Evolutionary conservation across 495 filamentous ascomycete genomes (phyloP), one percentile per base, ranked within the genome.

Genomic region (Trichoderma gamsii): DNA sequence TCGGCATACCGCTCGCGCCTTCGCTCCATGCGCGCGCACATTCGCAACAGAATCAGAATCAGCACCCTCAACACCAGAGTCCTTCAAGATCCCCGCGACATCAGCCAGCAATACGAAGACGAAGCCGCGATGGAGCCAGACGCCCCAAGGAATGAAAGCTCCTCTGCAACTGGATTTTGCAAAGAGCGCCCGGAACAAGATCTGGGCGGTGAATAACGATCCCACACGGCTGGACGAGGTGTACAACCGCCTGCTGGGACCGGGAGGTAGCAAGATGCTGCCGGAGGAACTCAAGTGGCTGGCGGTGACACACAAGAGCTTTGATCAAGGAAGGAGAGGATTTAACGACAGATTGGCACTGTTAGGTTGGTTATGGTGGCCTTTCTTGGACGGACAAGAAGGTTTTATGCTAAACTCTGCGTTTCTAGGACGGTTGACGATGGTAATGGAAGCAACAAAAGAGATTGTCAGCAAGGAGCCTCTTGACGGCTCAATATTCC

Each of bases 241-340:
- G 76, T 94, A 96, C 76, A 81, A 82, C 51, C 80, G 79, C 32
- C 76, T 97, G 68, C 79, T 97, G 66, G 92, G 93, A 25, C 77
- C 77, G 66, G 83, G 85, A 67, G 90, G 91, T 71, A 84, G 88
- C 67, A 82, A 84, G 70, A 72, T 93, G 76, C 83, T 98, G 70
- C 88, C 88, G 43, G 92, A 97, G 3, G 93, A 98, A 79, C 82
- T 94, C 71, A 97, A 97, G 79, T 99, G 94, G 95, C 83, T 97
- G 71, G 93, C 94, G 13, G 86, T 99, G 68, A 99, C 95, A 49
- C 95, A 99, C 78, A 97, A 97, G 87, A 97, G 92, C 78, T 98
- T 97, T 76, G 95, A 98, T 79, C 92, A 97, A 72, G 95, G 92
- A 64, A 83, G 92, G 74, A 88, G 93, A 80, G 93, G 93, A 13